A percentile compares a stretch with the other conserved stretches of the same genome.
Conservation (phyloP, 768 basidiomycete species). For the Leccinum pellstonianum region DNA sequence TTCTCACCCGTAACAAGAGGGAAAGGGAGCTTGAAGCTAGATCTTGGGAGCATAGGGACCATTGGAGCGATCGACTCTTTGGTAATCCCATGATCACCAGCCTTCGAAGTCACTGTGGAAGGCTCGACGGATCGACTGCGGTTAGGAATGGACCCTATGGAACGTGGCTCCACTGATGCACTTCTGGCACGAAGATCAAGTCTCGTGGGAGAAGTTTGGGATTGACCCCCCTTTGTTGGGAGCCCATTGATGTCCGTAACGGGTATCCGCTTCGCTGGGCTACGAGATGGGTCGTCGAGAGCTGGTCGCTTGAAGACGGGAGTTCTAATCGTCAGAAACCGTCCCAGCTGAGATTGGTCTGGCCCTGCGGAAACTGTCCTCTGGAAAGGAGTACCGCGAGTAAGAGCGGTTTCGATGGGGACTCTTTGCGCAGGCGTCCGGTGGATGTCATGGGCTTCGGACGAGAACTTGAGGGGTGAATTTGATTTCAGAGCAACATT, state of each 20-base stretch:
- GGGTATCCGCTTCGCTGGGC: conserved; percentile 35
- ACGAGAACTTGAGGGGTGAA: conserved; percentile 36
- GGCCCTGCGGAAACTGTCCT: conserved; percentile 36
- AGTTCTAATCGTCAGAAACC: conserved; percentile 15
- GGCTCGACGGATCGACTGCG: conserved; percentile 36
- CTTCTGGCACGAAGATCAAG: conserved; percentile 29
- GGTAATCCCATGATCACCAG: conserved; percentile 10
- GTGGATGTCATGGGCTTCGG: conserved; percentile 37
- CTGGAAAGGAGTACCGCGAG: conserved; percentile 48
- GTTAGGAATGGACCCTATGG: conserved; percentile 9
- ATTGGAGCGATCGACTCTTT: conserved; percentile 25
- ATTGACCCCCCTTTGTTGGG: conserved; percentile 18
- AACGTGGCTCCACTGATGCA: conserved; percentile 36
- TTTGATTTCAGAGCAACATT: conserved; percentile 6
- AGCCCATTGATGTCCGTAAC: conserved; percentile 28
- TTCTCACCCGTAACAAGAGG: conserved; percentile 27
- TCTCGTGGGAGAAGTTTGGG: conserved; percentile 17
- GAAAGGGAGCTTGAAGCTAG: conserved; percentile 27
- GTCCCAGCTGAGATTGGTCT: conserved; percentile 22
- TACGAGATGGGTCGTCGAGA: conserved; percentile 38
- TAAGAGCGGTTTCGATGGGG: conserved; percentile 51
- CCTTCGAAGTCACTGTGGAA: conserved; percentile 6
- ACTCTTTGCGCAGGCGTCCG: conserved; percentile 68
- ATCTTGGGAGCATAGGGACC: conserved; percentile 5
- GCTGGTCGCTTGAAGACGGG: conserved; percentile 44